Evolutionary conservation across 768 basidiomycete genomes (phyloP), one percentile per base, ranked within the genome.

Genomic region (Lactarius evosmus): DNA sequence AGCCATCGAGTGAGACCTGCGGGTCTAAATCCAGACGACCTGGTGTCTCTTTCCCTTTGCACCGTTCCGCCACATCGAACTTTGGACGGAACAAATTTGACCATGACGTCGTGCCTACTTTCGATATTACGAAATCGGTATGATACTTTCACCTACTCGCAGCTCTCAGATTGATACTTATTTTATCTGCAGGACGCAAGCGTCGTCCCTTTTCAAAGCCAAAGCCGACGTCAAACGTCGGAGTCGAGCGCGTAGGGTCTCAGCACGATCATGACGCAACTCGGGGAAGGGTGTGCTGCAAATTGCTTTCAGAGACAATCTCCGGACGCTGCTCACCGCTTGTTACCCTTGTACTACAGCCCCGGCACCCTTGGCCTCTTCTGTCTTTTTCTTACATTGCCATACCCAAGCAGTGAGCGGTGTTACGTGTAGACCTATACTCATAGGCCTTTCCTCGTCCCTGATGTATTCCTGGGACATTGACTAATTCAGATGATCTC

Each of bases 401-500:
- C 11, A 14, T 44, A 11, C 19, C 19, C n/a, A 22, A 44, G n/a
- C 22, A 38, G 36, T 11, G n/a, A 44, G n/a, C 4, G n/a, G n/a
- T 22, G 41, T 22, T 22, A 11, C 19, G 19, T 9, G 5, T 40
- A 9, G 36, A 14, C 36, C 36, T 70, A 78, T 80, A 2, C 78
- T 80, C 0, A 14, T 97, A 17, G 97, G 85, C 91, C 12, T 75
- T 72, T 49, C 86, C 85, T 11, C 80, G 84, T 6, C 87, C 87
- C 12, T 83, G 82, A 79, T 85, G 9, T 88, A 83, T 68, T 74
- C 91, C 34, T 89, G 93, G 68, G 88, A 95, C 65, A 77, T 94
- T 85, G 69, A 46, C 78, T 1, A 71, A 72, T 16, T 75, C 77
- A 19, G 82, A 79, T 57, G 71, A 80, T 0, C 80, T 82, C 4